Evolutionary conservation across 768 basidiomycete genomes (phyloP).

Genomic region (Pleurotus giganteus): DNA sequence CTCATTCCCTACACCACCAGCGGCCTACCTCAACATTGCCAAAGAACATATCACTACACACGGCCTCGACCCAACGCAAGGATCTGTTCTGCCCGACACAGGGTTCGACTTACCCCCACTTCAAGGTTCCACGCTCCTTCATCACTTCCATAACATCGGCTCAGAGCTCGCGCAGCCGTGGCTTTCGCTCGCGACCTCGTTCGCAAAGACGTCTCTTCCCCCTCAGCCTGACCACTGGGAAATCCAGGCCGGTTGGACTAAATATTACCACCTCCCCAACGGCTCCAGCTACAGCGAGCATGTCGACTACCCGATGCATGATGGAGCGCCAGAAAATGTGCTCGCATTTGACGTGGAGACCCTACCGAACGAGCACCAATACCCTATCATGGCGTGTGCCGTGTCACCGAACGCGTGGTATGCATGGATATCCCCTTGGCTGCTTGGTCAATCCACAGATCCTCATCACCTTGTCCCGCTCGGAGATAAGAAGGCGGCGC

Average conservation of each 20-base stretch:
- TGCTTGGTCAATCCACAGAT: slow-evolving; percentile 57
- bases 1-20: slow-evolving; percentile 59
- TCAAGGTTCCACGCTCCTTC: slow-evolving; percentile 76
- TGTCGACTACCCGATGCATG: slow-evolving; percentile 63
- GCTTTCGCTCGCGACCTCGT: slow-evolving; percentile 43
- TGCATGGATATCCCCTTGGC: slow-evolving; percentile 94
- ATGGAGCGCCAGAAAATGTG: slow-evolving; percentile 65
- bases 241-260: slow-evolving; percentile 81
- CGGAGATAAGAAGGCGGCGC: slow-evolving; percentile 49
- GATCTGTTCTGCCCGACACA: slow-evolving; percentile 77
- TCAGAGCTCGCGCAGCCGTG: slow-evolving; percentile 69
- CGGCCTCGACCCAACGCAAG: slow-evolving; percentile 75
- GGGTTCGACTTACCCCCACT: slow-evolving; percentile 81
- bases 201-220: slow-evolving; percentile 12
- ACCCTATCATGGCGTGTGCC: slow-evolving; percentile 87
- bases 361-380: slow-evolving; percentile 78
- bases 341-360: slow-evolving; percentile 95
- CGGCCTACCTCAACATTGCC: slow-evolving; percentile 69
- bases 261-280: slow-evolving; percentile 68
- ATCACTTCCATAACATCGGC: slow-evolving; percentile 89
- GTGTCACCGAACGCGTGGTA: slow-evolving; percentile 88
- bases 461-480: slow-evolving; percentile 74
- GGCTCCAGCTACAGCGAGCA: slow-evolving; percentile 77
- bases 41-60: slow-evolving; percentile 79
- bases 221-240: slow-evolving; percentile 27